phyloP scores from a whole-genome alignment of 495 filamentous ascomycete genomes.

The Xylaria castorea region DNA sequence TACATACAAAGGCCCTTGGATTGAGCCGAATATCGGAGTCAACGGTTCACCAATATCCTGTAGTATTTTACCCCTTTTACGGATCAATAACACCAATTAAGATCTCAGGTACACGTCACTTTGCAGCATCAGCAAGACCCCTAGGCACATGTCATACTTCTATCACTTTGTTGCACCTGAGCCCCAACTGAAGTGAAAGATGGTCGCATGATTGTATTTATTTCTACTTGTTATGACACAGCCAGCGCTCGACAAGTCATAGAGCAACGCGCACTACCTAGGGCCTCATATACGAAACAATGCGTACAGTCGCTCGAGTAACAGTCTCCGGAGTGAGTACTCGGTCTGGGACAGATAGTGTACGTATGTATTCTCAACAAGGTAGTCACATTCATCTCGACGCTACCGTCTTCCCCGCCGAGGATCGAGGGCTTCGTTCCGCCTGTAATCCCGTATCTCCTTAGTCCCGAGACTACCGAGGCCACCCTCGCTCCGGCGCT shows the following conservation, averaged over 20 bases:
- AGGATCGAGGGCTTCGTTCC: conserved; percentile 83
- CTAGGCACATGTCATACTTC: not conserved
- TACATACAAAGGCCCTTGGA: not conserved
- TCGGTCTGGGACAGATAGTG: not conserved
- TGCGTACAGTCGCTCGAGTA: not conserved
- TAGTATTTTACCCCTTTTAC: not conserved
- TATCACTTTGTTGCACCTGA: not conserved
- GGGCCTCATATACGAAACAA: not conserved
- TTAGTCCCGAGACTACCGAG: conserved; percentile 87
- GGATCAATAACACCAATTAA: not conserved
- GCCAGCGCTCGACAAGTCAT: not conserved
- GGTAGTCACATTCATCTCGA: not conserved
- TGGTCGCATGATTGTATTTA: not conserved
- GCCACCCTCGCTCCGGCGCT: conserved; percentile 86
- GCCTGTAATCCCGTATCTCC: conserved; percentile 85
- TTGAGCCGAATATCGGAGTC: not conserved
- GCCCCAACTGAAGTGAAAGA: not conserved
- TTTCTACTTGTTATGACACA: not conserved
- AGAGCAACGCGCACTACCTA: not conserved
- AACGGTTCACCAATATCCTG: not conserved
- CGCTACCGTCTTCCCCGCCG: conserved; percentile 63
- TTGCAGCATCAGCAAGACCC: not conserved
- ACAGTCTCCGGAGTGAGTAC: not conserved
- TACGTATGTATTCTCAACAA: not conserved
- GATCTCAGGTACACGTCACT: not conserved